Base-by-base conservation (phyloP, 2,329 filamentous ascomycete species). In the Simplicillium sp. region DNA sequence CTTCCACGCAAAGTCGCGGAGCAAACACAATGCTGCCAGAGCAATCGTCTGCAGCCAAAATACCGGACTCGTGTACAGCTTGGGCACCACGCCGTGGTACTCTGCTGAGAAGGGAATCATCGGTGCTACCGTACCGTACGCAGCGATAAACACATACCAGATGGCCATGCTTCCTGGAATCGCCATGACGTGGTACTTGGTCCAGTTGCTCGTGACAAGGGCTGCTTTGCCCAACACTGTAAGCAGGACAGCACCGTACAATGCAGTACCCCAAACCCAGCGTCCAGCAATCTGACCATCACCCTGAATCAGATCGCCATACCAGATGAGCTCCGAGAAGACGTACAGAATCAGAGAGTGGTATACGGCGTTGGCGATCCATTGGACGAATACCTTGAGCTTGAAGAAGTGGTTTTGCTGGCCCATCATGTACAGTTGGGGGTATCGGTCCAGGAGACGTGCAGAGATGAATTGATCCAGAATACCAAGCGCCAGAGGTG, bases 401-500 rank as follows among this genome's bases (percentile, higher is more conserved):
- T 80, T 86, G 75, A 98, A 98, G 62, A 96, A 97, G 36, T 84
- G 72, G 50, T 94, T 94, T 54, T 86, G 85, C 62, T 98, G 92
- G 34, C 88, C 90, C 48, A 97, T 79, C 48, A 84, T 81, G 64
- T 98, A 98, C 14, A 98, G 76, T 60, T 98, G 94, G 11, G 92
- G 92, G 59, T 98, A 98, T 20, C 92, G 80, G 62, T 98, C 92
- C 11, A 98, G 73, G 16, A 98, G 71, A 17, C 92, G 82, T 7
- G 94, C 92, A 34, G 88, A 95, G 55, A 98, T 88, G 64, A 94
- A 97, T 59, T 98, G 94, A 60, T 98, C 94, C 49, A 96, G 87
- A 48, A 98, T 94, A 52, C 92, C 92, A 56, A 98, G 82, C 2
- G 87, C 90, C 45, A 98, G 82, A 1, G 92, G 92, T 13, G 92